phyloP scores from a whole-genome alignment of 352 stramenopile genomes.

The Pythium phragmitis region DNA sequence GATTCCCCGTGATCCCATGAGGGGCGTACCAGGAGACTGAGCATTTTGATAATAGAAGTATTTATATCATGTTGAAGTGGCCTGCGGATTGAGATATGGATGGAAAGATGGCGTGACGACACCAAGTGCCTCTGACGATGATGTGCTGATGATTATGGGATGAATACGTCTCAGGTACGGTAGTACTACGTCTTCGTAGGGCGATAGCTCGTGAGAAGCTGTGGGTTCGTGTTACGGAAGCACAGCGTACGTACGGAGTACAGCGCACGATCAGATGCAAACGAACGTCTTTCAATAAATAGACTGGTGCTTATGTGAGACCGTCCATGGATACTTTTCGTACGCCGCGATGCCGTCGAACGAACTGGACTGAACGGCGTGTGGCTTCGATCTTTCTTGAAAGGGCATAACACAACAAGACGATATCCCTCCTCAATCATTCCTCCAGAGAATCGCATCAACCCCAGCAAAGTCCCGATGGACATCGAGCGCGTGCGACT shows the following conservation, averaged over 20 bases:
- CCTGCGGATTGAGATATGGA: neutral
- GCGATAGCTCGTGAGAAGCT: no score
- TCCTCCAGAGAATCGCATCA: neutral
- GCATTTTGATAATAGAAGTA: neutral
- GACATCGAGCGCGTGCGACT: slow-evolving; percentile 22
- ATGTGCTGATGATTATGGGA: neutral
- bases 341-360: no score
- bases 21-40: no score
- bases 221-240: no score
- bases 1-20: neutral
- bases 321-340: no score
- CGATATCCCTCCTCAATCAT: neutral
- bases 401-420: neutral
- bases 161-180: neutral
- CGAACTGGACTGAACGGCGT: no score
- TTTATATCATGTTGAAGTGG: slow-evolving; percentile 7
- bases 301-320: no score
- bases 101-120: slow-evolving; percentile 12
- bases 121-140: neutral
- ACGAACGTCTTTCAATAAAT: no score
- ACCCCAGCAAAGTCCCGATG: neutral
- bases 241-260: no score
- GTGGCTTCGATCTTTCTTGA: no score
- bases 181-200: no score
- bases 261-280: no score